phyloP scores from a whole-genome alignment of 306 rosid genomes.

The Elaeagnus macrophylla region DNA sequence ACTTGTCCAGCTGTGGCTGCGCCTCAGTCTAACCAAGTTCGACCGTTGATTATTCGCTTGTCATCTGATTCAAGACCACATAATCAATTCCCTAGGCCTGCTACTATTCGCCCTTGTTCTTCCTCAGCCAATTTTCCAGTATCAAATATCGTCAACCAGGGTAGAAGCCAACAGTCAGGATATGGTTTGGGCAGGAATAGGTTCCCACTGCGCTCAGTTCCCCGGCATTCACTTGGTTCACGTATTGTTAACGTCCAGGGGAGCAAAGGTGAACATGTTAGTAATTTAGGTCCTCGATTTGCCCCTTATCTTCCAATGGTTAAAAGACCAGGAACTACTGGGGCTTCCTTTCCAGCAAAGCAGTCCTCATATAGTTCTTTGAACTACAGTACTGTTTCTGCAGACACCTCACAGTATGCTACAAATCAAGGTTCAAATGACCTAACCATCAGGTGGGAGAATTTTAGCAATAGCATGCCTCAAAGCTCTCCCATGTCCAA shows the following conservation, averaged over 20 bases:
- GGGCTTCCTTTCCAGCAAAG: constrained; percentile 15
- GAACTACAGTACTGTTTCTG: constrained; percentile 17
- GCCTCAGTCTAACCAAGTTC: constrained; percentile 16
- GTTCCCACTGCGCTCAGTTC: constrained; percentile 13
- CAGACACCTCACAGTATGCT: constrained; percentile 13
- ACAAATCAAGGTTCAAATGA: constrained; percentile 18
- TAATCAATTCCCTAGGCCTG: constrained; percentile 27
- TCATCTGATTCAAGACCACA: constrained; percentile 26
- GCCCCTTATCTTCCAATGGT: constrained; percentile 21
- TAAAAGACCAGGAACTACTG: constrained; percentile 21
- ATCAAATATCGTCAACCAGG: constrained; percentile 27
- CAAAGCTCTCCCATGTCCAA: constrained; percentile 20
- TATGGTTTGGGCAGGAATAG: constrained; percentile 23
- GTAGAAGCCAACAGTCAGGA: constrained; percentile 24
- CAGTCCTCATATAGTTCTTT: constrained; percentile 19
- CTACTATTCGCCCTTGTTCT: constrained; percentile 17
- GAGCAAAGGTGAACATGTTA: constrained; percentile 23
- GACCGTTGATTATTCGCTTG: constrained; percentile 14
- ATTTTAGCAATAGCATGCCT: constrained; percentile 6
- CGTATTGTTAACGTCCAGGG: constrained; percentile 26
- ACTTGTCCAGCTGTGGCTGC: constrained; percentile 7
- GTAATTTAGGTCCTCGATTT: constrained; percentile 18
- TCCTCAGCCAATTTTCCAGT: constrained; percentile 17
- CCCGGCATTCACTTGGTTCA: constrained; percentile 29
- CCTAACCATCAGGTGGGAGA: constrained; percentile 15